These are phyloP conservation scores for Saururus chinensis DNA, from an alignment of 164 flowering plant genomes.

Conservation along the genomic window DNA sequence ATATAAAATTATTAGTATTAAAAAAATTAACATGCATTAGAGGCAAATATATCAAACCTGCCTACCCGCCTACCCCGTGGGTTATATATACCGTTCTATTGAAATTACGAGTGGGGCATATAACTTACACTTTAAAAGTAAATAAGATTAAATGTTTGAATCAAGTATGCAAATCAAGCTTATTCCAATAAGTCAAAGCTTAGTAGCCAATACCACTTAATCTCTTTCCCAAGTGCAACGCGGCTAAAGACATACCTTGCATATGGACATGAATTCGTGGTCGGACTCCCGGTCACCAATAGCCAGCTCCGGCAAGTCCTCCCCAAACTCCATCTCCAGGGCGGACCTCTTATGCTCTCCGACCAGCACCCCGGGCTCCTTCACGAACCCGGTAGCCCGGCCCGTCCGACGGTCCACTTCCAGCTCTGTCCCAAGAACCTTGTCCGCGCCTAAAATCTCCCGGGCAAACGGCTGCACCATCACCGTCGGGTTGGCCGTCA, in stretches of 20 bases:
- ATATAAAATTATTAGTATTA: too few relatives aligned
- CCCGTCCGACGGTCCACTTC: constrained; percentile 73
- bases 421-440: constrained; percentile 88
- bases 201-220: too few relatives aligned
- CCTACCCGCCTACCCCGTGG: too few relatives aligned
- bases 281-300: constrained; percentile 77
- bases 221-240: too few relatives aligned
- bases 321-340: constrained; percentile 62
- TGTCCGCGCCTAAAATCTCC: constrained; percentile 73
- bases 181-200: too few relatives aligned
- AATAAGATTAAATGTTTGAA: too few relatives aligned
- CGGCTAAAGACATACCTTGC: constrained; percentile 53
- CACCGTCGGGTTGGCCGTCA: constrained; percentile 77
- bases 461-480: constrained; percentile 87
- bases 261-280: constrained; percentile 75
- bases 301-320: constrained; percentile 62
- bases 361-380: constrained; percentile 65
- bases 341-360: constrained; percentile 48
- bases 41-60: too few relatives aligned
- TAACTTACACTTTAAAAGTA: too few relatives aligned
- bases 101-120: too few relatives aligned
- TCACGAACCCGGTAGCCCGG: constrained; percentile 77
- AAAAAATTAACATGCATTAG: too few relatives aligned
- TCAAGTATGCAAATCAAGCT: too few relatives aligned
- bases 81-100: too few relatives aligned